phyloP scores from a whole-genome alignment of 1,139 yeast species.

The Blastobotrys capitulatus region DNA sequence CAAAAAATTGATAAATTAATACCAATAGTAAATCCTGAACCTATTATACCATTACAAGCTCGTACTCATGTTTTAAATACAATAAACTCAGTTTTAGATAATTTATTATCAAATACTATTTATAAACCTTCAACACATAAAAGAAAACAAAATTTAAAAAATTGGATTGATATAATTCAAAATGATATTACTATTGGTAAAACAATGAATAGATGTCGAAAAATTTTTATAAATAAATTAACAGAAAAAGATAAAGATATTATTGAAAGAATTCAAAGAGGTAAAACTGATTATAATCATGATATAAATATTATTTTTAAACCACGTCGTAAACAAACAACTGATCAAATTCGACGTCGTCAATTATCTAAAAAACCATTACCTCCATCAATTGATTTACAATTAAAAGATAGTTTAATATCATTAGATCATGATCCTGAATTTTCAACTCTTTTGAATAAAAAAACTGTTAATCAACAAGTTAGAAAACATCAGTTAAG shows the following conservation, averaged over 20 bases:
- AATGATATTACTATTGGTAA: neutral
- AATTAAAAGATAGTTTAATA: neutral
- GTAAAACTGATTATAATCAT: no score
- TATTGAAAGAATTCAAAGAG: neutral
- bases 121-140: neutral
- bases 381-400: neutral
- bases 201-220: constrained; percentile 2
- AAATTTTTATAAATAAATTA: neutral
- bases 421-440: neutral
- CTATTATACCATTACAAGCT: neutral
- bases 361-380: neutral
- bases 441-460: neutral
- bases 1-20: neutral
- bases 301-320: no score
- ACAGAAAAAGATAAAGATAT: neutral
- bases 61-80: neutral
- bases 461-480: neutral
- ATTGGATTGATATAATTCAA: constrained; percentile 7
- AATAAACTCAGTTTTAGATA: constrained; percentile 4
- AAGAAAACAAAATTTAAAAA: neutral
- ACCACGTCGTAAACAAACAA: neutral
- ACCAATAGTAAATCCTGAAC: constrained; percentile 3
- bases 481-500: no score
- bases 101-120: neutral
- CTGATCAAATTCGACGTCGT: neutral